These are phyloP conservation scores for Coemansia sp. DNA, from an alignment of 192 early-diverging fungal species.

Conservation along the genomic window DNA sequence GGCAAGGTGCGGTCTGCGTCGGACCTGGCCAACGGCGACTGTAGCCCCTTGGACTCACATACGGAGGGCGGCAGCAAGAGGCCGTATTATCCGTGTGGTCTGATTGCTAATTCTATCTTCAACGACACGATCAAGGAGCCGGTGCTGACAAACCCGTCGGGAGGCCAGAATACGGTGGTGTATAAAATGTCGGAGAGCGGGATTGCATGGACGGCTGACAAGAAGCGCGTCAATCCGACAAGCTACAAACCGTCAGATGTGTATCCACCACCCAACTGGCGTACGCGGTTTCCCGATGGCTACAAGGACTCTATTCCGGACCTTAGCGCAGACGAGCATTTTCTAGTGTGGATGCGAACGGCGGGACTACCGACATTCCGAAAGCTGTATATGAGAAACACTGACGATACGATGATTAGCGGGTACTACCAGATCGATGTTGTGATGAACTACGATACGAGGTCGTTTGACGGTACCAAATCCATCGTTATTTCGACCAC, in stretches of 20 bases:
- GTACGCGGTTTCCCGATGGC: slow-evolving; percentile 56
- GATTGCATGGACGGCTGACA: slow-evolving; percentile 90
- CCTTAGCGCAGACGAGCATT: slow-evolving; percentile 67
- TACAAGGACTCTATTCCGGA: slow-evolving; percentile 53
- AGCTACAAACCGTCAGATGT: slow-evolving; percentile 56
- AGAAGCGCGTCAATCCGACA: slow-evolving; percentile 62
- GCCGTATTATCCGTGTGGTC: slow-evolving; percentile 90
- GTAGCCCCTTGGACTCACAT: slow-evolving; percentile 56
- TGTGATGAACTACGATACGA: slow-evolving; percentile 79
- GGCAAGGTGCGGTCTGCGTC: slow-evolving; percentile 55
- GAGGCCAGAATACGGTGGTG: slow-evolving; percentile 17
- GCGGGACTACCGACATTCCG: slow-evolving; percentile 94
- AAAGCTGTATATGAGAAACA: slow-evolving; percentile 87
- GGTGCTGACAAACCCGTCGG: slow-evolving; percentile 57
- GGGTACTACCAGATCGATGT: slow-evolving; percentile 77
- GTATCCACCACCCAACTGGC: slow-evolving; percentile 89
- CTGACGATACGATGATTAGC: slow-evolving; percentile 53
- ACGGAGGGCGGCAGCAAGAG: slow-evolving; percentile 22
- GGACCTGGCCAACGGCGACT: slow-evolving; percentile 53
- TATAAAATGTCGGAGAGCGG: slow-evolving; percentile 64
- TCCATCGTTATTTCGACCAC: slow-evolving; percentile 90
- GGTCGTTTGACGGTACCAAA: slow-evolving; percentile 90
- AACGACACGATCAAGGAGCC: slow-evolving; percentile 70
- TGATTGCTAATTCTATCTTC: slow-evolving; percentile 98
- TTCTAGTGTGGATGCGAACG: slow-evolving; percentile 99